Conservation (phyloP, 495 filamentous ascomycete genomes). For the Daldinia bambusicola region DNA sequence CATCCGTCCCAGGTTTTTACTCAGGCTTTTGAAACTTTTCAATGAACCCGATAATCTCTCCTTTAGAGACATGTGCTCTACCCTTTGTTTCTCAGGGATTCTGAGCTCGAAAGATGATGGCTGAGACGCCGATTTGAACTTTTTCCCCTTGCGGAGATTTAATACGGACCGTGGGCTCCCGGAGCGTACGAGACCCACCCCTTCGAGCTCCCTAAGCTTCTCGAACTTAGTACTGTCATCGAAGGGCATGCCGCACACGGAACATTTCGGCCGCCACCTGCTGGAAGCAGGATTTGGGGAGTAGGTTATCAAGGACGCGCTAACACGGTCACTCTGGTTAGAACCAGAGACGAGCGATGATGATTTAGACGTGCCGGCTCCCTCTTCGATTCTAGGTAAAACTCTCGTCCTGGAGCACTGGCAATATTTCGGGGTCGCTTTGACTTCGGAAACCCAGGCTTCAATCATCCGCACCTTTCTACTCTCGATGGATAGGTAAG, state of each 20-base stretch:
- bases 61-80: neutral
- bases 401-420: conserved; percentile 30
- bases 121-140: no score
- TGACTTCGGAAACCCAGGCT: conserved; percentile 47
- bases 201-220: conserved; percentile 11
- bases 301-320: neutral
- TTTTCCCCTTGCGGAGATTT: neutral
- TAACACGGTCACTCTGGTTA: neutral
- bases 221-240: conserved; percentile 6
- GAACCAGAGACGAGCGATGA: neutral
- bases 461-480: conserved; percentile 29
- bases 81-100: neutral
- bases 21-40: neutral
- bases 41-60: neutral
- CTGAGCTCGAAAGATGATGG: no score
- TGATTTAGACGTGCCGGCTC: neutral
- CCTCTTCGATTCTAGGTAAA: neutral
- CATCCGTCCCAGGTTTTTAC: neutral
- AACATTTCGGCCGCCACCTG: conserved; percentile 8
- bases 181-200: conserved; percentile 15
- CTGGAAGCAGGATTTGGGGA: neutral
- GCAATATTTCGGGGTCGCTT: conserved; percentile 25
- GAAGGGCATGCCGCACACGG: conserved; percentile 24
- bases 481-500: neutral
- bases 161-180: conserved; percentile 16